Conservation (phyloP, 352 stramenopile species). For the Globisporangium cylindrosporum region DNA sequence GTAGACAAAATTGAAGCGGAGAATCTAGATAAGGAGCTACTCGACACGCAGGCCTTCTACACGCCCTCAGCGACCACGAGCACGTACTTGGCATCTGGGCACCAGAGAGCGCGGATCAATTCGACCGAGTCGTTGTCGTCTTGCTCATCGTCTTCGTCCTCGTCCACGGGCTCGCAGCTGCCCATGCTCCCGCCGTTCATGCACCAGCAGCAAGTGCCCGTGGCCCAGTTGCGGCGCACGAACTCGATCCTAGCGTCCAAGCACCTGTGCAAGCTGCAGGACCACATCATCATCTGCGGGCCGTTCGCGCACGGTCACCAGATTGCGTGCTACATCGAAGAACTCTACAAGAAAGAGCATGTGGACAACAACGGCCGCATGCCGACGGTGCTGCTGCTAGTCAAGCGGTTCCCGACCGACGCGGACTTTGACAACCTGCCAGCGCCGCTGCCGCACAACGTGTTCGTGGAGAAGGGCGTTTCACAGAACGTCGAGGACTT, state of each 20-base stretch:
- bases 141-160: background rate
- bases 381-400: constrained; percentile 33
- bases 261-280: constrained; percentile 22
- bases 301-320: constrained; percentile 36
- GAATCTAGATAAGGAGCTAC: background rate
- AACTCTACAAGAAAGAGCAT: constrained; percentile 33
- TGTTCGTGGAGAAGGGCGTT: constrained; percentile 42
- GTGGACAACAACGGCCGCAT: background rate
- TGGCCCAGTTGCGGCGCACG: constrained; percentile 13
- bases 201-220: background rate
- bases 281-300: constrained; percentile 48
- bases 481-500: constrained; percentile 56
- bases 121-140: constrained; percentile 13
- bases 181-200: constrained; percentile 12
- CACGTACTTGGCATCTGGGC: background rate
- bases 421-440: constrained; percentile 31
- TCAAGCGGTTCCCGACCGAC: constrained; percentile 36
- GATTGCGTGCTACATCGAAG: constrained; percentile 40
- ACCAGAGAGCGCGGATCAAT: constrained; percentile 1
- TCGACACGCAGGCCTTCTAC: constrained; percentile 3
- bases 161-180: background rate
- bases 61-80: background rate
- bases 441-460: constrained; percentile 29
- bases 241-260: constrained; percentile 19
- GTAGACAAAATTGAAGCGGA: background rate